Evolutionary conservation across 2,329 filamentous ascomycete species (phyloP), one percentile per base, ranked within the genome.

Genomic region (Alternaria alternata): DNA sequence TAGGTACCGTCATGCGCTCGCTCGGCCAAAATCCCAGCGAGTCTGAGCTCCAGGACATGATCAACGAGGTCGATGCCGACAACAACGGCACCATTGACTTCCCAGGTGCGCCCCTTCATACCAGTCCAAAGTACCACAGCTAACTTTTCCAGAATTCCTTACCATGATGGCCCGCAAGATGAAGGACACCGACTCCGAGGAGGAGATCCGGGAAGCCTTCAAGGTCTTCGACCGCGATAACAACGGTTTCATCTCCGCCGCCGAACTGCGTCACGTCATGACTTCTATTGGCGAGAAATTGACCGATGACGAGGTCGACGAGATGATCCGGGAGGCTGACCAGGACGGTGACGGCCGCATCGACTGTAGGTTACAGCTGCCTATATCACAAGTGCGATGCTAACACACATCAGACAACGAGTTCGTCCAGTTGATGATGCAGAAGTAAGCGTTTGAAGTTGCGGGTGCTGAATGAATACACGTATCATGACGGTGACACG

Each of bases 51-150:
- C 84, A 87, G 75, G 87, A 89, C 76, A 88, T 89, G 81, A 87
- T 89, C 80, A 88, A 87, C 79, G 87, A 89, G 78, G 86, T 88
- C 63, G 87, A 89, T 68, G 81, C 84, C 66, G 86, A 89, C 80
- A 86, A 87, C 75, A 88, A 87, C 69, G 87, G 87, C 75, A 87
- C 86, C 68, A 88, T 89, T 72, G 86, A 88, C 74, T 88, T 89
- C 75, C 84, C 87, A 57, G 85, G 85, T 86, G 77, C 61, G 77
- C 62, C 59, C 16, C 26, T 20, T 26, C 43, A 0, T n/a, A 5
- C 18, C n/a, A 7, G 38, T 20, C 18, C 12, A 14, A 30, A 8
- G 12, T 24, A 36, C 20, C 26, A 18, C 28, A 16, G 38, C 52
- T 51, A 51, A 26, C 36, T 22, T 18, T 2, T 3, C 8, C 69